Percentiles rank a stretch among this genome's conserved stretches.
phyloP scores from a whole-genome alignment of 306 rosid species.

The Rosa multiflora region DNA sequence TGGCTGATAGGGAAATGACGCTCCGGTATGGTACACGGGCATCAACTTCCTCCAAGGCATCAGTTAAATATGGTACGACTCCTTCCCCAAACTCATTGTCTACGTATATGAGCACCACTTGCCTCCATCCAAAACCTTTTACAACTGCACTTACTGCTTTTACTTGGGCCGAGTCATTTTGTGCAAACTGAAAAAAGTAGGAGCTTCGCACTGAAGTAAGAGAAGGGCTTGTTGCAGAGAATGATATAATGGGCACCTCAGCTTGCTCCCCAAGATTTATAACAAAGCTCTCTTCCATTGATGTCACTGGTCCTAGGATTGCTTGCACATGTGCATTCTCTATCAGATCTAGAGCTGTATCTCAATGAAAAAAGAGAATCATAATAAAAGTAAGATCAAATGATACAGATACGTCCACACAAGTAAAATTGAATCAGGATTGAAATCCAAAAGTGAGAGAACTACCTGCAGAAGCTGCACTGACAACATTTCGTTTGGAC shows the following conservation, averaged over 20 bases:
- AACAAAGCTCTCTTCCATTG: slow-evolving; percentile 32
- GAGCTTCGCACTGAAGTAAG: slow-evolving; percentile 24
- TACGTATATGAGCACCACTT: slow-evolving; percentile 32
- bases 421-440: too few relatives aligned
- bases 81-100: slow-evolving; percentile 27
- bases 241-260: slow-evolving; percentile 41
- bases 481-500: too few relatives aligned
- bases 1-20: slow-evolving; percentile 15
- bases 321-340: slow-evolving; percentile 34
- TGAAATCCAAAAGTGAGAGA: too few relatives aligned
- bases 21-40: slow-evolving; percentile 26
- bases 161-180: slow-evolving; percentile 32
- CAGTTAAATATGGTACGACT: slow-evolving; percentile 22
- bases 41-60: slow-evolving; percentile 27
- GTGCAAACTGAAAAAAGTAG: slow-evolving; percentile 29
- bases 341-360: slow-evolving; percentile 33
- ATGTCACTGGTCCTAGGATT: slow-evolving; percentile 37
- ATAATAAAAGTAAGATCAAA: too few relatives aligned
- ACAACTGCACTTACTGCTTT: slow-evolving; percentile 29
- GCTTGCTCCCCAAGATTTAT: slow-evolving; percentile 31
- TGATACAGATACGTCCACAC: too few relatives aligned
- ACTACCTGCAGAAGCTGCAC: too few relatives aligned
- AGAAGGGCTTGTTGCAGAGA: slow-evolving; percentile 34
- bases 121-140: slow-evolving; percentile 35
- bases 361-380: neutral